Evolutionary conservation across 1,284 basidiomycete species (phyloP), one percentile per base, ranked within the genome.

Genomic region (Clitocybe nebularis): DNA sequence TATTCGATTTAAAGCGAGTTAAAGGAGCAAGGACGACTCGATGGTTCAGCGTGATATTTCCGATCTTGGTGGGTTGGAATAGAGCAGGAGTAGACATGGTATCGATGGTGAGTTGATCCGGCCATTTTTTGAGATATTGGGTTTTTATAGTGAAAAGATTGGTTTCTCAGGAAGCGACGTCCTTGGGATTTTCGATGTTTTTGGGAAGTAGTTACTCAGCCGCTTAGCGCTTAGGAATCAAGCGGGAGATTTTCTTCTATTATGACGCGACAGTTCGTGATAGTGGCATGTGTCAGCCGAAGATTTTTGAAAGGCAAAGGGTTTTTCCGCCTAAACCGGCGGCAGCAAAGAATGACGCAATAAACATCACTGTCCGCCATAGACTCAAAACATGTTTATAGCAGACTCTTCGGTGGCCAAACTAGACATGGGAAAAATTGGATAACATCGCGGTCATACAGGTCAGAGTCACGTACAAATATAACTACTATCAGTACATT

Each of bases 11-110:
- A 32, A 36, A 50, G 16, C 59, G 45, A 5, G 76, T 77, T 41
- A 76, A 53, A 2, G 75, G 75, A 1, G 73, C 72, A 36, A 77
- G 56, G 4, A 70, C 72, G 28, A 77, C 55, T 8, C 75, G 66
- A 47, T 76, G 70, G 34, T 60, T 41, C 29, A 78, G 65, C 6
- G 52, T 49, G 39, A 68, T 29, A 8, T 55, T 46, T n/a, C 76
- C 75, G 28, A 78, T 56, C 32, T 60, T 55, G 39, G 29, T 32
- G 9, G 29, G 29, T 16, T 32, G 29, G 29, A 32, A 32, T 32
- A 32, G 29, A 32, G 29, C 5, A 17, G 29, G 13, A 32, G 29
- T 6, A 26, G 29, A 32, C 29, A 32, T 32, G 13, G 11, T 16
- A n/a, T n/a, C n/a, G n/a, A n/a, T 32, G 9, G 10, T 14, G n/a